Evolutionary conservation across 257 asterid genomes (phyloP), one percentile per base, ranked within the genome.

Genomic region (Perilla frutescens): DNA sequence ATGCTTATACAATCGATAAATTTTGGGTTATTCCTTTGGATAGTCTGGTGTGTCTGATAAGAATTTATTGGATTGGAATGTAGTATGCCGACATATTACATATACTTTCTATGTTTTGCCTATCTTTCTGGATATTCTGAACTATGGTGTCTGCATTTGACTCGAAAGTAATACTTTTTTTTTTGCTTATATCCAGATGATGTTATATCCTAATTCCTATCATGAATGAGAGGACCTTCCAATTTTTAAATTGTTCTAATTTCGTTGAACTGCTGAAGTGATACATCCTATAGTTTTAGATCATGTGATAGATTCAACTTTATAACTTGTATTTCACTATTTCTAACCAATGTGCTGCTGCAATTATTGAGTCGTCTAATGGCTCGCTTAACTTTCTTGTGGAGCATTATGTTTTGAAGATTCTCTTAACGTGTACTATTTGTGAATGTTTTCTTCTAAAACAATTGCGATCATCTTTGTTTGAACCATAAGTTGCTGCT

Each of bases 21-120:
- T n/a, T 32, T 58, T 36, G 53, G 75, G 44, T 65, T 49, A 13
- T 72, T 50, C 39, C 36, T 47, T 67, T 39, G 40, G 76, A 32
- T 71, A 53, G 40, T 56, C 47, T 61, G 63, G 51, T 61, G 50
- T 54, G 68, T 45, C 48, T 36, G 13, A 12, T 40, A 66, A 44
- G 13, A 55, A 14, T 67, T 15, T 26, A 26, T 15, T 63, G 44
- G 10, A 62, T n/a, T 62, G 78, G 36, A 37, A 14, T 43, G 62
- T 60, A 12, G 40, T 57, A 8, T 36, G 56, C 59, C 34, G 65
- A 47, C 14, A 44, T 56, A 31, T 26, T 59, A 47, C 14, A 44
- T 56, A 31, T 26, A 47, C 20, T 53, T 64, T 48, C 41, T 29
- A 8, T 53, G 44, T 26, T 44, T 56, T 56, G n/a, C 39, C 48